Percentiles rank a stretch among this genome's conserved stretches.
Evolutionary conservation across 441 rosid species (phyloP).

Genomic region (Omphalea diandra): DNA sequence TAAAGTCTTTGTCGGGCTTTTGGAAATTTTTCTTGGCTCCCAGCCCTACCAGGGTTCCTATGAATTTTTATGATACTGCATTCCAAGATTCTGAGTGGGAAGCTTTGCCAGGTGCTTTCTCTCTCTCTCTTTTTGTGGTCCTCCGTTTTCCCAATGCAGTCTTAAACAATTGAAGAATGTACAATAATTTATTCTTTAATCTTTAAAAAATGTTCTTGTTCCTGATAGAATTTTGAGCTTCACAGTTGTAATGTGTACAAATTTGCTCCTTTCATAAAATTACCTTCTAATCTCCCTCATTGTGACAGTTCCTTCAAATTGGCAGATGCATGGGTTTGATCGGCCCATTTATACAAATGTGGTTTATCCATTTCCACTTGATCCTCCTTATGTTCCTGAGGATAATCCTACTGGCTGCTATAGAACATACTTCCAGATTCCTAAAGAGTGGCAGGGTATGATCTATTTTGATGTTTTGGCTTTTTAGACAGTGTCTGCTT

Average conservation of each 20-base stretch:
- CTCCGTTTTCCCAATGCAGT: background rate
- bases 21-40: conserved; percentile 92
- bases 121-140: background rate
- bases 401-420: conserved; percentile 98
- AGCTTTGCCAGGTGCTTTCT: conserved; percentile 64
- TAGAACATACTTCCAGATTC: conserved; percentile 79
- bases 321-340: conserved; percentile 98
- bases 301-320: conserved; percentile 95
- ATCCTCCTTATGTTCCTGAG: conserved; percentile 80
- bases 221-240: background rate
- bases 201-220: background rate
- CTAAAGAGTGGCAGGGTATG: conserved; percentile 89
- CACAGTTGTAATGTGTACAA: background rate
- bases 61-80: conserved; percentile 48
- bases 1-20: conserved; percentile 75
- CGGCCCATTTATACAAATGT: conserved; percentile 87
- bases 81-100: conserved; percentile 81
- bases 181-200: background rate
- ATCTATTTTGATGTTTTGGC: conserved; percentile 15
- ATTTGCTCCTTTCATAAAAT: background rate
- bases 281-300: conserved; percentile 21
- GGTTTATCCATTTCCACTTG: conserved; percentile 70
- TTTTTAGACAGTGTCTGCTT: conserved; percentile 13
- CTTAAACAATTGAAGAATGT: background rate
- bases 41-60: conserved; percentile 58